phyloP scores from a whole-genome alignment of 176 grass and related monocot genomes.

The Zoysia japonica region DNA sequence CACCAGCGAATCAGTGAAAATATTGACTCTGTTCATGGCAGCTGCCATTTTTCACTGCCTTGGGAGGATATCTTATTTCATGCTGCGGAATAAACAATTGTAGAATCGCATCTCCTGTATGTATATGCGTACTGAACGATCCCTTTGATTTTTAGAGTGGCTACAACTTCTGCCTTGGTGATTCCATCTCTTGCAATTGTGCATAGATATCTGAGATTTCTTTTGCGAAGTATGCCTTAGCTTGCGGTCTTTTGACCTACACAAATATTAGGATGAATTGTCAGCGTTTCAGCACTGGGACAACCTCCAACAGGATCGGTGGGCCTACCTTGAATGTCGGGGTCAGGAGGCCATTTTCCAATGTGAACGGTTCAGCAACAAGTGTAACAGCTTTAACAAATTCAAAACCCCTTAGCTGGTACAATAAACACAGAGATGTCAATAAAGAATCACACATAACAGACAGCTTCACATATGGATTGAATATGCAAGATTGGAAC shows the following conservation, averaged over 20 bases:
- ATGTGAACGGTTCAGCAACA: constrained; percentile 79
- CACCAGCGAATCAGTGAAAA: background rate
- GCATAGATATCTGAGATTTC: constrained; percentile 82
- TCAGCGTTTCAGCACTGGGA: background rate
- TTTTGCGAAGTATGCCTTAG: constrained; percentile 87
- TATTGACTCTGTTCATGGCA: background rate
- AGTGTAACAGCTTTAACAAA: constrained; percentile 77
- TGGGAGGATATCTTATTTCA: background rate
- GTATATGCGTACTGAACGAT: background rate
- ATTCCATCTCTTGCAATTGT: constrained; percentile 43
- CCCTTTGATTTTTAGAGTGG: background rate
- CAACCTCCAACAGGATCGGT: constrained; percentile 16
- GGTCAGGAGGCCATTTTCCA: constrained; percentile 92
- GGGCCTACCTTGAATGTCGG: constrained; percentile 85
- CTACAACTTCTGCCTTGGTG: constrained; percentile 36
- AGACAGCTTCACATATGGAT: constrained; percentile 9
- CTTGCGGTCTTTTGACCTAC: constrained; percentile 92
- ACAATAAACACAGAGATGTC: background rate
- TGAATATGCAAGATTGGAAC: constrained; percentile 12
- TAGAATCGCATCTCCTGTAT: background rate
- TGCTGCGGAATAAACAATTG: background rate
- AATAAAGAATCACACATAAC: background rate
- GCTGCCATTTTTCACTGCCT: background rate
- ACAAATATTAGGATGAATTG: background rate
- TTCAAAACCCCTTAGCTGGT: constrained; percentile 93